Evolutionary conservation across 2,329 filamentous ascomycete genomes (phyloP), one percentile per base, ranked within the genome.

Genomic region (Fusarium metavorans): DNA sequence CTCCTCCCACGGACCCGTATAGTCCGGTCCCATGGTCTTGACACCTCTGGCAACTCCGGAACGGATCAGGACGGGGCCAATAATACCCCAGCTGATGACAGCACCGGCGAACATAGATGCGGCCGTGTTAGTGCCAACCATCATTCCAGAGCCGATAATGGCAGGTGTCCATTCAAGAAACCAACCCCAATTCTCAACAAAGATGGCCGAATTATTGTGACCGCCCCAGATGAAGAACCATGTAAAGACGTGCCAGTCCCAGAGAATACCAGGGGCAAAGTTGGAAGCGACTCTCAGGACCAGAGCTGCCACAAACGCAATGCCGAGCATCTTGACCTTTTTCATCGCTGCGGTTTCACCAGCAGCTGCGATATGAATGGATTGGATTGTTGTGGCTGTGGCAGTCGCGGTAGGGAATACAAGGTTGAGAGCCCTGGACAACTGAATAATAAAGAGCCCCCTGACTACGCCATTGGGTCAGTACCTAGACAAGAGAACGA

Each of bases 361-460:
- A 2, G 43, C 43, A 6, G 43, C 23, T 5, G 43, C 43, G 9
- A 25, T 25, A 48, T 48, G 43, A 9, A 48, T 48, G 7, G 43
- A 48, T 16, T 48, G 43, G 9, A 48, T 48, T 14, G 43, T 48
- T 16, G 43, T 48, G 14, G 43, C 43, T 2, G 43, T 48, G 14
- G 43, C 43, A 3, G 43, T 48, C 7, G 43, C 43, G 7, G 43
- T 48, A 25, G 43, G 43, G 14, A 48, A 48, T 14, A 48, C 20
- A 3, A 45, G 20, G 20, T 25, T 45, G 20, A 45, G 43, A 16
- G 20, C 43, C 10, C 43, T 9, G 8, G 13, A 25, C 0, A 45
- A 4, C 1, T 45, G 20, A 5, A 25, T 18, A 0, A 48, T 48
- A 14, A 48, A 48, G 0, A 48, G 8, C 0, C 2, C 10, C 1